phyloP scores from a whole-genome alignment of 805 yeast genomes.

The Candida multigemmis region DNA sequence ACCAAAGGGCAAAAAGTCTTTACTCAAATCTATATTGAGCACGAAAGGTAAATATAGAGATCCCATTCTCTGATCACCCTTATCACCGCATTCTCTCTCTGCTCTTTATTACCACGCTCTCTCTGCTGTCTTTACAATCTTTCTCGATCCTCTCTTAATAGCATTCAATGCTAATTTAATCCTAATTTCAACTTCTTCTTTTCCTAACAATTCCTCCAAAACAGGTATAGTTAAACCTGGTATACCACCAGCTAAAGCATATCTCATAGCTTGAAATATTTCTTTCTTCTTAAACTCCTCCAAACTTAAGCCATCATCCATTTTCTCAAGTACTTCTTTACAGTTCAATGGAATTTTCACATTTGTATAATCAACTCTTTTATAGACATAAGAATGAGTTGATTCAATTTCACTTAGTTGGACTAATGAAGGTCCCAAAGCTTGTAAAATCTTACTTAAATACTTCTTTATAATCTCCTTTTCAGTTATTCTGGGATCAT shows the following conservation, averaged over 20 bases:
- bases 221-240: constrained; percentile 64
- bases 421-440: constrained; percentile 41
- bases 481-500: too few species aligned
- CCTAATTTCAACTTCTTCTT: constrained; percentile 20
- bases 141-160: too few species aligned
- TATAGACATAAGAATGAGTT: constrained; percentile 42
- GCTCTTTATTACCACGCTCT: too few species aligned
- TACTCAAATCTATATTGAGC: too few species aligned
- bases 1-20: too few species aligned
- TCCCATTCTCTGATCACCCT: too few species aligned
- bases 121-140: too few species aligned
- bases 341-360: constrained; percentile 3
- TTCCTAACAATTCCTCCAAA: constrained; percentile 48
- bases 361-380: constrained; percentile 21
- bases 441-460: constrained; percentile 28
- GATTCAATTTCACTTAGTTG: constrained; percentile 43
- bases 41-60: too few species aligned
- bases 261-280: constrained; percentile 52
- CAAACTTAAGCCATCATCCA: too few species aligned
- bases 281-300: constrained; percentile 26
- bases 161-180: constrained; percentile 7
- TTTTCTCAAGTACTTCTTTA: too few species aligned
- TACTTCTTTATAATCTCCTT: too few species aligned
- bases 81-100: too few species aligned
- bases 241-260: constrained; percentile 58